Evolutionary conservation across 352 stramenopile species (phyloP).

Genomic region (Phytophthora sp.): DNA sequence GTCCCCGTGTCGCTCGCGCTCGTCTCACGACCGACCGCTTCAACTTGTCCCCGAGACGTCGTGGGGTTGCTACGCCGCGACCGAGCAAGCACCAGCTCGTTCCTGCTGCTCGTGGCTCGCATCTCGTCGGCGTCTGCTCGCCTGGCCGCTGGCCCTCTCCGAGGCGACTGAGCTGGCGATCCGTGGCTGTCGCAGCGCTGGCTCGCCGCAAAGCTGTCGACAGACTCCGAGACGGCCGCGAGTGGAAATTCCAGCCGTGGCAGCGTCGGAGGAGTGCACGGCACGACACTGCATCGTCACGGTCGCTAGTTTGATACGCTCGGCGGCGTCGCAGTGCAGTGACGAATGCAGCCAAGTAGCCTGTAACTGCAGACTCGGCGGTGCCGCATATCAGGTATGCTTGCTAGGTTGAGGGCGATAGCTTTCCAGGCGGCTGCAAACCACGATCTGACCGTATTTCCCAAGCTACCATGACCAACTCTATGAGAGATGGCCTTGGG

Average conservation of each 20-base stretch:
- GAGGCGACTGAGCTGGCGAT: constrained; percentile 4
- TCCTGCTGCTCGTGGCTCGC: neutral
- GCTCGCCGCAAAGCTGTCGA: neutral
- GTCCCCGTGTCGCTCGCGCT: constrained; percentile 11
- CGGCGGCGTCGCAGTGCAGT: constrained; percentile 1
- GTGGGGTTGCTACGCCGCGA: constrained; percentile 24
- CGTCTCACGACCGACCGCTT: constrained; percentile 18
- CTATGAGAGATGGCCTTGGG: too few relatives aligned
- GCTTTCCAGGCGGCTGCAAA: too few relatives aligned
- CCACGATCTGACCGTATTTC: too few relatives aligned
- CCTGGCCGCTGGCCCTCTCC: neutral
- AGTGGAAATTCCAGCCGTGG: neutral
- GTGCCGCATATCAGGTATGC: neutral
- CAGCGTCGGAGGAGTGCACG: neutral
- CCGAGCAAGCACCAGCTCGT: neutral
- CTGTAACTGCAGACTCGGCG: neutral
- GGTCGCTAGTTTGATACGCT: too few relatives aligned
- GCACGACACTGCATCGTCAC: neutral
- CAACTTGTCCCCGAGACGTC: constrained; percentile 16
- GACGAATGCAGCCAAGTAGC: neutral
- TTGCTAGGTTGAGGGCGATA: neutral
- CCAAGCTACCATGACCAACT: too few relatives aligned
- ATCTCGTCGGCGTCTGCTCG: neutral
- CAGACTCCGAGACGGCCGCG: neutral
- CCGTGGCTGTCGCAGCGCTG: neutral